Conservation (phyloP, 2,329 filamentous ascomycete species). For the Aspergillus tubingensis region DNA sequence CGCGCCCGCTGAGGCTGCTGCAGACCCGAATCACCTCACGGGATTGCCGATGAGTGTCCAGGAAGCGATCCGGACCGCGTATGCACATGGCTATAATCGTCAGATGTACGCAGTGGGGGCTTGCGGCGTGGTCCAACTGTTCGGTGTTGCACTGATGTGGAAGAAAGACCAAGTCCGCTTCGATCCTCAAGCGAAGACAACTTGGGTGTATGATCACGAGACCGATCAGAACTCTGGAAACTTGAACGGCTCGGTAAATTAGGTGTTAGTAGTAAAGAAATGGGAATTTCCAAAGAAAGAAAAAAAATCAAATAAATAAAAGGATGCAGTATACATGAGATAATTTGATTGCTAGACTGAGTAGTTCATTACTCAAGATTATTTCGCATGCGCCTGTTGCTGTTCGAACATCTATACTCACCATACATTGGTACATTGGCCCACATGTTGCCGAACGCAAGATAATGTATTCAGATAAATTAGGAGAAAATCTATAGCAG, state of each 20-base stretch:
- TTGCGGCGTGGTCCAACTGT: conserved; percentile 16
- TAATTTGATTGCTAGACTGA: too few relatives aligned
- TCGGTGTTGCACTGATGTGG: conserved; percentile 21
- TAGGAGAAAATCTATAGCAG: neutral
- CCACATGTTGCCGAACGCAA: too few relatives aligned
- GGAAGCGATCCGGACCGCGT: conserved; percentile 12
- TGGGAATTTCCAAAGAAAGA: too few relatives aligned
- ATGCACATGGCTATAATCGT: conserved; percentile 20
- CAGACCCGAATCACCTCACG: conserved; percentile 8
- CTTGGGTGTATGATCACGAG: neutral
- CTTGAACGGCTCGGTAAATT: neutral
- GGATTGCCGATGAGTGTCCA: conserved; percentile 9
- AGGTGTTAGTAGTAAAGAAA: neutral
- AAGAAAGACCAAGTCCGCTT: conserved; percentile 19
- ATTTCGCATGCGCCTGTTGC: too few relatives aligned
- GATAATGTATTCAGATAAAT: too few relatives aligned
- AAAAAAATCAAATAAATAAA: too few relatives aligned
- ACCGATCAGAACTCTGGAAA: neutral
- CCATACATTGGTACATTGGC: too few relatives aligned
- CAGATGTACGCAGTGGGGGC: conserved; percentile 23
- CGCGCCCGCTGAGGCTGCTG: neutral
- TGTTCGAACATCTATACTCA: too few relatives aligned
- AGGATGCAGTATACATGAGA: too few relatives aligned
- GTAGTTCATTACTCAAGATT: too few relatives aligned
- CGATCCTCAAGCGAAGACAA: conserved; percentile 13